Evolutionary conservation across 331 rosid species (phyloP), one percentile per base, ranked within the genome.

Genomic region (Telfairia occidentalis): DNA sequence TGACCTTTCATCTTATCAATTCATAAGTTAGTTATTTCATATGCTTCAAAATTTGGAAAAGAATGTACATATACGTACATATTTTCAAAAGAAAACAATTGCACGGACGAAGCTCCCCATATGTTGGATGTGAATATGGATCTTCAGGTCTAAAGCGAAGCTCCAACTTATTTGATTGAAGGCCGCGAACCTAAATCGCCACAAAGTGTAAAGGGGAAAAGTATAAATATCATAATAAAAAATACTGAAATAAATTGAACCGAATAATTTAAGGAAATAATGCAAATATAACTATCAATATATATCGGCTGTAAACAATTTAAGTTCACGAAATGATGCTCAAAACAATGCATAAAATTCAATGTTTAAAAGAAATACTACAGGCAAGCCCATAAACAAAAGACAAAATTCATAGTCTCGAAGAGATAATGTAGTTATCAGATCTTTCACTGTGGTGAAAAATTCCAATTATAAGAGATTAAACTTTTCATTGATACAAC

Each of bases 111-210:
- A 89, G 86, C 84, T 89, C 96, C 19, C 96, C 97, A 74, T 82
- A 87, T 0, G 90, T 90, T 77, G 96, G 97, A 76, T 94, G 98
- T 0, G 92, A 88, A 79, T 87, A 91, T 0, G 95, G 96, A 75
- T 94, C 98, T 52, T 89, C 90, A 0, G 85, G 97, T 28, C 96
- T 97, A 19, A 94, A 91, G 58, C 42, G 90, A 45, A 94, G 96
- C 89, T 91, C 97, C 79, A 94, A 77, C 77, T 80, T 87, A 72
- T 81, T 88, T 24, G 92, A 77, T 40, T 73, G 80, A 5, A 86
- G 87, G 82, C 52, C 81, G 7, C 81, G 89, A 82, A 88, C 90
- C 97, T 92, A 78, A 64, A 69, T 76, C 63, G 53, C 35, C 63
- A 48, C 1, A 40, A 76, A 38, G 9, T 5, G 34, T 19, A 19